Conservation (phyloP, 768 basidiomycete genomes). For the Boletus tylopilopsis region DNA sequence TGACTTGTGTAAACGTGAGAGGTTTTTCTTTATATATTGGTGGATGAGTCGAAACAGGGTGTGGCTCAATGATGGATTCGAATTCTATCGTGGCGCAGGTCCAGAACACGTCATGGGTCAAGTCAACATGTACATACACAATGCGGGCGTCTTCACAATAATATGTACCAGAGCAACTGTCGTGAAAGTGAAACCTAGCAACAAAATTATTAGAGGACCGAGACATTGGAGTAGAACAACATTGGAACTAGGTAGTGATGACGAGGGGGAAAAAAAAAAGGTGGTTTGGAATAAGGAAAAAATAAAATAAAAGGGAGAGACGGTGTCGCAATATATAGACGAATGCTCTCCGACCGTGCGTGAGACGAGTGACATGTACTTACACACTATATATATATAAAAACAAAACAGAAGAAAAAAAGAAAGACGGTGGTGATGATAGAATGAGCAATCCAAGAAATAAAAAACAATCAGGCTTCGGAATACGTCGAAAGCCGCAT, state of each 20-base stretch:
- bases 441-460: background rate
- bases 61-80: background rate
- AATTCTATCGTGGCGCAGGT: no score
- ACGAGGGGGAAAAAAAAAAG: background rate
- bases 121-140: slow-evolving; percentile 31
- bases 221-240: no score
- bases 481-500: slow-evolving; percentile 36
- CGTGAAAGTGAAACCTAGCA: no score
- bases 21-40: no score
- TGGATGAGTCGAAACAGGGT: no score
- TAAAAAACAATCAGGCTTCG: slow-evolving; percentile 6
- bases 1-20: no score
- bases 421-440: background rate
- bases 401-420: background rate
- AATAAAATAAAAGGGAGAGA: background rate
- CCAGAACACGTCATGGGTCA: no score
- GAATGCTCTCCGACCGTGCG: slow-evolving; percentile 5
- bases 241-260: no score
- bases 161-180: background rate
- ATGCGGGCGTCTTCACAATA: slow-evolving; percentile 1
- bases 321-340: slow-evolving; percentile 10
- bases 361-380: slow-evolving; percentile 8
- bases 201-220: no score
- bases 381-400: no score
- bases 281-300: no score